A percentile compares a stretch with the other conserved stretches of the same genome.
Conservation (phyloP, 441 rosid genomes). For the Theobroma grandiflorum region DNA sequence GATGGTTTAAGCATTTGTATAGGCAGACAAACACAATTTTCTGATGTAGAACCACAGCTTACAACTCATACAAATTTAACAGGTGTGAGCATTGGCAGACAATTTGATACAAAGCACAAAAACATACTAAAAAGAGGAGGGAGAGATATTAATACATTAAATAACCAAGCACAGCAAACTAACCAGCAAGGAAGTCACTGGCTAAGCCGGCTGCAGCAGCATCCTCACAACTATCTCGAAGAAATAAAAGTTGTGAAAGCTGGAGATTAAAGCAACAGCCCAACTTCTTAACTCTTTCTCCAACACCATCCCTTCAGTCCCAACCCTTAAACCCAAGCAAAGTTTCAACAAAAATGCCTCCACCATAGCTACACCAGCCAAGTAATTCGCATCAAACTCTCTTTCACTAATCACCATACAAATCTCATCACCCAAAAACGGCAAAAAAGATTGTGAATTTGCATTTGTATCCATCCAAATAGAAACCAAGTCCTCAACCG, state of each 20-base stretch:
- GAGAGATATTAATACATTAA: conserved; percentile 2
- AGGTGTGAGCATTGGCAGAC: not conserved
- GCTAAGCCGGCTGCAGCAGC: conserved; percentile 54
- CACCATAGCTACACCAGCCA: conserved; percentile 52
- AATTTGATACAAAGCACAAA: not conserved
- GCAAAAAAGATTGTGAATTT: conserved; percentile 42
- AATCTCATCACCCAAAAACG: conserved; percentile 43
- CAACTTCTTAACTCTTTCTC: conserved; percentile 54
- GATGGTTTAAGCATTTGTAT: not conserved
- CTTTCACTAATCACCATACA: conserved; percentile 33
- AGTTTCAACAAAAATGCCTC: conserved; percentile 61
- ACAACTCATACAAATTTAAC: conserved; percentile 3
- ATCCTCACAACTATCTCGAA: conserved; percentile 55
- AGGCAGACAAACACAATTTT: not conserved
- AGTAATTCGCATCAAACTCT: conserved; percentile 40
- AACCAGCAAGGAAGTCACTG: conserved; percentile 52
- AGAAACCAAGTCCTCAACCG: conserved; percentile 42
- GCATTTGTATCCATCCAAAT: conserved; percentile 48
- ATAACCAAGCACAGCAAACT: conserved; percentile 24
- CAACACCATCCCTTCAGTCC: conserved; percentile 30
- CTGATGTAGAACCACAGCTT: not conserved
- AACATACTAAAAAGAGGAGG: not conserved
- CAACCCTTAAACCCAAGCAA: conserved; percentile 42
- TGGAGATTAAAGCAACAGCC: conserved; percentile 54
- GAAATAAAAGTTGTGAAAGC: conserved; percentile 47